A percentile compares a stretch with the other conserved stretches of the same genome.
phyloP scores from a whole-genome alignment of 2,329 filamentous ascomycete species.

The Fusarium brevicatenulatum region DNA sequence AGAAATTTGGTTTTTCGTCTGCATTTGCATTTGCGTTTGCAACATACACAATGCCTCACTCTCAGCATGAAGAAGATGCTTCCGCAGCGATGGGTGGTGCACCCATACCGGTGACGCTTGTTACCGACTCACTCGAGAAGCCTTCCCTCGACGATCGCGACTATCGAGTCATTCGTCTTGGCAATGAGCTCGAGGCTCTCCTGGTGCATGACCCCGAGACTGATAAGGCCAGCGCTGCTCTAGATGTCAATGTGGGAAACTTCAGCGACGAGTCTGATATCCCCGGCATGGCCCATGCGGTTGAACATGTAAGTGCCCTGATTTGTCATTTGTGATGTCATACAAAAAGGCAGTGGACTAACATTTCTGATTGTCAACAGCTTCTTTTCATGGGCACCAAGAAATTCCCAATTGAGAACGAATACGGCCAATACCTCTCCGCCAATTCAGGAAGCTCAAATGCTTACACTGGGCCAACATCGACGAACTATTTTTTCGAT shows the following conservation, averaged over 20 bases:
- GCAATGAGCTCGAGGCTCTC: slow-evolving; percentile 89
- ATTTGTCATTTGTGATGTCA: background rate
- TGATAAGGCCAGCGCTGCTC: slow-evolving; percentile 94
- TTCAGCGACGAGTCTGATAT: slow-evolving; percentile 93
- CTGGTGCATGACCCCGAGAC: slow-evolving; percentile 94
- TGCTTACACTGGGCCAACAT: slow-evolving; percentile 91
- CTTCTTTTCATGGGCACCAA: slow-evolving; percentile 98
- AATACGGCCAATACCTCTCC: slow-evolving; percentile 92
- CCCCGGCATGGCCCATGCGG: slow-evolving; percentile 94
- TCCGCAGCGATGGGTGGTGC: slow-evolving; percentile 41
- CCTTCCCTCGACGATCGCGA: slow-evolving; percentile 85
- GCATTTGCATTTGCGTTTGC: slow-evolving; percentile 1
- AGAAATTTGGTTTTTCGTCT: slow-evolving; percentile 20
- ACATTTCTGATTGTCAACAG: slow-evolving; percentile 48
- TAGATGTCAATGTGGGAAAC: slow-evolving; percentile 96
- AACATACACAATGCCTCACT: slow-evolving; percentile 46
- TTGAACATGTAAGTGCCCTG: slow-evolving; percentile 76
- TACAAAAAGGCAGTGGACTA: slow-evolving; percentile 10
- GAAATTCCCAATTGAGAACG: slow-evolving; percentile 96
- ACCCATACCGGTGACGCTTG: slow-evolving; percentile 47
- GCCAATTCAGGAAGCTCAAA: slow-evolving; percentile 92
- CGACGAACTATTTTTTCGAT: slow-evolving; percentile 98
- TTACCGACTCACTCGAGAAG: slow-evolving; percentile 81
- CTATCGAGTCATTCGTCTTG: slow-evolving; percentile 86
- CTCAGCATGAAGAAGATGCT: slow-evolving; percentile 41